Base-by-base conservation (phyloP, 2,329 filamentous ascomycete species). In the Arthroderma sp. region DNA sequence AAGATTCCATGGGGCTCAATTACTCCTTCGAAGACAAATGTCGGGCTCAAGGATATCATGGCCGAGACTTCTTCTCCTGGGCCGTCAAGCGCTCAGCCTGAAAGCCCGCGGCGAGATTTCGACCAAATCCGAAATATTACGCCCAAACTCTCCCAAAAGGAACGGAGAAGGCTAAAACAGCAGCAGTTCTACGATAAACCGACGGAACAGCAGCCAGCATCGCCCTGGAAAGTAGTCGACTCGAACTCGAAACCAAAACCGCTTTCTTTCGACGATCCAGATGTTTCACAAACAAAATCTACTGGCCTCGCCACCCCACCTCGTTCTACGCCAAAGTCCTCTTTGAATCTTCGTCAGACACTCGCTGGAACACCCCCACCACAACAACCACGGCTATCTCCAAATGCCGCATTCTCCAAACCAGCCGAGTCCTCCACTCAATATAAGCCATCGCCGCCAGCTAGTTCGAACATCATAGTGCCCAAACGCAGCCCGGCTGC, bases 101-200 rank as follows among this genome's bases (percentile, higher is more conserved):
- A 66, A 0, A 64, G 78, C 42, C 69, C 69, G 27, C 64, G 69
- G 42, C 63, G 66, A 22, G 65, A 68, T 47, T 64, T 53, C 51
- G 54, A 62, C 59, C 36, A 53, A 54, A 34, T 56, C 52, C 44
- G 62, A 55, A 55, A 56, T 54, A 57, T 66, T 28, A 60, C 67
- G 33, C 63, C 68, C 0, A 94, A 85, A 59, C 65, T 94, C 53
- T 94, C 88, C 0, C 91, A 96, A 55, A 94, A 91, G 58, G 88
- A 95, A 61, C 80, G 87, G 22, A 96, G 94, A 66, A 84, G 77
- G 58, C 77, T 87, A 51, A 77, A 86, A 54, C 82, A 86, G 55
- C 73, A 78, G 49, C 77, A 84, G 55, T 55, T 66, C 45, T 63
- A 66, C 66, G 72, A 65, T 34, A 56, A 57, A 47, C 50, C 59